phyloP scores from a whole-genome alignment of 2,329 filamentous ascomycete genomes.

The Periconia sp. region DNA sequence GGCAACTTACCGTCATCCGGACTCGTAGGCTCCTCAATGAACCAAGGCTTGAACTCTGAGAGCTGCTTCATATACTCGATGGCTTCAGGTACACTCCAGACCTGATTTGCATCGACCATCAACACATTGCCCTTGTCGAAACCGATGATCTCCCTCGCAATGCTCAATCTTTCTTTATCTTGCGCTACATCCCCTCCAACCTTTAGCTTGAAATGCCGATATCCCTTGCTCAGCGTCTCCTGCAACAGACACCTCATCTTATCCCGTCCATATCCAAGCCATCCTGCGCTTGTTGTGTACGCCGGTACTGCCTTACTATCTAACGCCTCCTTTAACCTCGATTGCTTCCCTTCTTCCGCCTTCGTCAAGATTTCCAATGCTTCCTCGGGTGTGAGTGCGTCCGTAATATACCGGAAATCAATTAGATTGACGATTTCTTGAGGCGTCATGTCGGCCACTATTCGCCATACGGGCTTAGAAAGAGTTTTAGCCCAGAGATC shows the following conservation, averaged over 20 bases:
- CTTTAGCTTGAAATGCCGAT: constrained; percentile 90
- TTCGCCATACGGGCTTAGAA: constrained; percentile 86
- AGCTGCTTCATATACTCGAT: constrained; percentile 86
- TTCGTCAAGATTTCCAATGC: constrained; percentile 73
- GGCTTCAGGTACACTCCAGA: constrained; percentile 89
- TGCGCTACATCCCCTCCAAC: constrained; percentile 76
- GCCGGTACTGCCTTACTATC: constrained; percentile 79
- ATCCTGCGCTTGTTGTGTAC: constrained; percentile 89
- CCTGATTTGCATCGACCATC: constrained; percentile 93
- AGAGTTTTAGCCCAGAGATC: constrained; percentile 92
- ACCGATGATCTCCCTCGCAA: constrained; percentile 80
- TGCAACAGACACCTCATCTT: constrained; percentile 79
- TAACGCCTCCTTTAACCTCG: constrained; percentile 76
- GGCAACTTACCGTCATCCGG: constrained; percentile 69
- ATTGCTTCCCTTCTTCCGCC: constrained; percentile 70
- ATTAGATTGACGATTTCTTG: constrained; percentile 88
- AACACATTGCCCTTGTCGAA: constrained; percentile 83
- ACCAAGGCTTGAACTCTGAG: constrained; percentile 85
- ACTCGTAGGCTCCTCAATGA: constrained; percentile 92
- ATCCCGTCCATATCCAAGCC: constrained; percentile 88
- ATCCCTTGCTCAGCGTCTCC: constrained; percentile 78
- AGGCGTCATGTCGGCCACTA: constrained; percentile 88
- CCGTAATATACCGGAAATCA: constrained; percentile 93
- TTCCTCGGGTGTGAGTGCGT: constrained; percentile 87
- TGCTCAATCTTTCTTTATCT: constrained; percentile 72